Percentiles rank a stretch among this genome's conserved stretches.
phyloP scores from a whole-genome alignment of 1,284 basidiomycete genomes.

The Schizopora paradoxa region DNA sequence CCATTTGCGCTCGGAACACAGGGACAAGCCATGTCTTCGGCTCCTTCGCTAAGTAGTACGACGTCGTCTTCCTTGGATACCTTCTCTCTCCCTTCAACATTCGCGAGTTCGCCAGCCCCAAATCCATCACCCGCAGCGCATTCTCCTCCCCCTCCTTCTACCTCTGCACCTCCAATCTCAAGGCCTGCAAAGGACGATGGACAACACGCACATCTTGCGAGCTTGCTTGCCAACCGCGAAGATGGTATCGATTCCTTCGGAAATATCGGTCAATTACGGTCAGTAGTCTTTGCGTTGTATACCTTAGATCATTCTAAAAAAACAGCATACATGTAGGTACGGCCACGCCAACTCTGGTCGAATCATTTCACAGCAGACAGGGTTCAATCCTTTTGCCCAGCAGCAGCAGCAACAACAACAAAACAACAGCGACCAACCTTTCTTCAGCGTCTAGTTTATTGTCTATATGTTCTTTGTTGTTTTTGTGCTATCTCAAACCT shows the following conservation, averaged over 20 bases:
- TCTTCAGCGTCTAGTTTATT: slow-evolving; percentile 66
- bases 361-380: slow-evolving; percentile 54
- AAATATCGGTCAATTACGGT: slow-evolving; percentile 77
- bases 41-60: slow-evolving; percentile 31
- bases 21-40: slow-evolving; percentile 29
- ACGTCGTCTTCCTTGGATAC: slow-evolving; percentile 14
- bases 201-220: slow-evolving; percentile 74
- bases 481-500: neutral
- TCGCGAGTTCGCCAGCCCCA: slow-evolving; percentile 32
- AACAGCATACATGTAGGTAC: slow-evolving; percentile 41
- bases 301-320: slow-evolving; percentile 7
- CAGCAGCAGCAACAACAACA: slow-evolving; percentile 51
- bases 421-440: slow-evolving; percentile 66
- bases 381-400: slow-evolving; percentile 74
- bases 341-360: slow-evolving; percentile 62
- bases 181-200: slow-evolving; percentile 44
- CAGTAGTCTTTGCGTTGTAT: slow-evolving; percentile 22
- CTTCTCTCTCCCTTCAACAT: slow-evolving; percentile 33
- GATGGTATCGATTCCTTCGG: slow-evolving; percentile 94
- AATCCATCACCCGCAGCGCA: slow-evolving; percentile 29
- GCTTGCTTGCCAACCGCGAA: slow-evolving; percentile 77
- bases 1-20: slow-evolving; percentile 67
- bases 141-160: slow-evolving; percentile 26
- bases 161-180: slow-evolving; percentile 26
- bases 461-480: neutral